Evolutionary conservation across 1,139 yeast species (phyloP), one percentile per base, ranked within the genome.

Genomic region (Nakaseomyces glabratus): DNA sequence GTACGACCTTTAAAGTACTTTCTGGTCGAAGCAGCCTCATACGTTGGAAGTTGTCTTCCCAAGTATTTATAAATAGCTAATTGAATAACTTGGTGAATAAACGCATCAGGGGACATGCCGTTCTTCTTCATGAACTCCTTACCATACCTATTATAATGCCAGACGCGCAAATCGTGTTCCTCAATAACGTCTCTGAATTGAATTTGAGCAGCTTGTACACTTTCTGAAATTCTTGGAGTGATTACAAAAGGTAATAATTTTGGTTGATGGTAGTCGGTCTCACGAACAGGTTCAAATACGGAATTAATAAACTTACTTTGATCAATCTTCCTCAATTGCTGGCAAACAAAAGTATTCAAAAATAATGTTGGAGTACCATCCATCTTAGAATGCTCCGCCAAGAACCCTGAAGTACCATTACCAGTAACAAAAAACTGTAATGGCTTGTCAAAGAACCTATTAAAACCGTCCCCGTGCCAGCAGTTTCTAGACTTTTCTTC

Each of bases 301-400:
- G 46, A 35, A n/a, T 37, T 29, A 6, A 46, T 39, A 68, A 69
- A 56, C 54, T 61, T 48, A 53, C 66, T 57, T 28, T 66, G 59
- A 45, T 67, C 59, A 43, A 67, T 47, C 49, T 75, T 69, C 45
- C 59, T 44, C 42, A 82, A 63, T 49, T 74, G 72, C 36, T 69
- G 69, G 47, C 76, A 68, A 34, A 88, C 69, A 54, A 69, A 77
- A 62, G 85, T 88, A 62, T 88, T 88, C 63, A 90, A 65, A 51
- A 88, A 78, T 51, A 84, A 77, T 24, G 95, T 90, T 52, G 96
- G 95, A 14, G 96, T 85, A 44, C 97, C 98, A 61, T 90, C 98
- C 97, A 90, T 90, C 69, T 75, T 82, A 21, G 96, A 85, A 65
- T 90, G 98, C 64, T 90, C 98, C 43, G 95, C 97, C 56, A 86